Evolutionary conservation across 768 basidiomycete species (phyloP).

Genomic region (Leccinum truebloodii): DNA sequence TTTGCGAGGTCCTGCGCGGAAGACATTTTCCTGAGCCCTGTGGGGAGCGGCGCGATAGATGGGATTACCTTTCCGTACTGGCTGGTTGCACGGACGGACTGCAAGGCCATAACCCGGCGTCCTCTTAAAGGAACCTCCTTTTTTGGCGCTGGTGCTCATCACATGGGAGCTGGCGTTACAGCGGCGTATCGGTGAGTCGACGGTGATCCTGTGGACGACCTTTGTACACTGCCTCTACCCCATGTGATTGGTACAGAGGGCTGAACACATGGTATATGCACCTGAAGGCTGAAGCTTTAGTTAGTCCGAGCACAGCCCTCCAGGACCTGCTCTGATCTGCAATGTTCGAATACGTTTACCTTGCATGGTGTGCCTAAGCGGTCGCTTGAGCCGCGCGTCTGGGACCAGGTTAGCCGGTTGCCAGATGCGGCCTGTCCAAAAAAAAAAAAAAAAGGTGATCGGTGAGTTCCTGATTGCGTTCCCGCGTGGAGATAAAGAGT

Average conservation of each 20-base stretch:
- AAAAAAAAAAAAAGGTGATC: not conserved
- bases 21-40: not conserved
- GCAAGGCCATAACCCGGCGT: not conserved
- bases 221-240: not conserved
- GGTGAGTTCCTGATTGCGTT: not conserved
- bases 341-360: too few relatives aligned
- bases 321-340: not conserved
- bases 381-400: too few relatives aligned
- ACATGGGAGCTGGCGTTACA: not conserved
- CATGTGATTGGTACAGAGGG: not conserved
- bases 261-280: not conserved
- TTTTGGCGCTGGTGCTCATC: not conserved
- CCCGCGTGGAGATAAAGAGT: not conserved
- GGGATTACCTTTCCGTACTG: not conserved
- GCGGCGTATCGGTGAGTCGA: not conserved
- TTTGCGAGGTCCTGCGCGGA: not conserved
- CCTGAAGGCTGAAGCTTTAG: not conserved
- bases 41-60: not conserved
- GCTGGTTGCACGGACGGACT: too few relatives aligned
- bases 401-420: too few relatives aligned
- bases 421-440: too few relatives aligned
- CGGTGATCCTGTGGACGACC: not conserved
- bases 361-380: too few relatives aligned
- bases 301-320: not conserved
- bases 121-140: not conserved